Evolutionary conservation across 176 grass and related monocot genomes (phyloP).

Genomic region (Typha latifolia): DNA sequence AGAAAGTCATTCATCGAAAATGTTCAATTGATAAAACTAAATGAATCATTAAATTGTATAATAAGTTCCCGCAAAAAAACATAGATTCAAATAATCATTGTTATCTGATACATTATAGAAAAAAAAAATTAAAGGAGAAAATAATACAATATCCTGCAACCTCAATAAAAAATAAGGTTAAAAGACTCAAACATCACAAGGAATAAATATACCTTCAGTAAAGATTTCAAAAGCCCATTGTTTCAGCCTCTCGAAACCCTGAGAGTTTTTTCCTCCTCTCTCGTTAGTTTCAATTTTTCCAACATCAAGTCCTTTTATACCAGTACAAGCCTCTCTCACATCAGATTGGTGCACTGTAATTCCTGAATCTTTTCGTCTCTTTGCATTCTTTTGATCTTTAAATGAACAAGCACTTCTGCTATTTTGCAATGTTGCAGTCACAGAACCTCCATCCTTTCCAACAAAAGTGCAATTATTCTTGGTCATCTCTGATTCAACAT

Average conservation of each 20-base stretch:
- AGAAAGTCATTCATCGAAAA: no score
- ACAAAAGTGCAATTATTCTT: neutral
- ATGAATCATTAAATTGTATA: no score
- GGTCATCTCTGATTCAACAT: neutral
- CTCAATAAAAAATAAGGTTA: neutral
- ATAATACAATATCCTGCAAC: no score
- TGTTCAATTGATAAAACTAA: no score
- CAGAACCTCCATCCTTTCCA: neutral
- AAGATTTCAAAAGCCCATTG: neutral
- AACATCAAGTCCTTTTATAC: neutral
- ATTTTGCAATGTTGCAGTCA: neutral
- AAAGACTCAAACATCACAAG: neutral
- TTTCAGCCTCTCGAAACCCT: neutral
- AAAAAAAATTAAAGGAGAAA: no score
- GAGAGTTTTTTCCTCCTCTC: neutral
- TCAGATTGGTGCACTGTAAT: neutral
- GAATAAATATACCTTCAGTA: slow-evolving; percentile 5
- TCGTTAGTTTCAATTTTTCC: neutral
- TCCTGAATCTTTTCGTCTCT: neutral
- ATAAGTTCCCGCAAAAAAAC: no score
- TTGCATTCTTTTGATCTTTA: neutral
- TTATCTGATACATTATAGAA: no score
- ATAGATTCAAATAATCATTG: no score
- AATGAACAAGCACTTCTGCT: no score
- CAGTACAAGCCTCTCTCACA: neutral